Base-by-base conservation (phyloP, 2,329 filamentous ascomycete genomes). In the Camillea tinctor region DNA sequence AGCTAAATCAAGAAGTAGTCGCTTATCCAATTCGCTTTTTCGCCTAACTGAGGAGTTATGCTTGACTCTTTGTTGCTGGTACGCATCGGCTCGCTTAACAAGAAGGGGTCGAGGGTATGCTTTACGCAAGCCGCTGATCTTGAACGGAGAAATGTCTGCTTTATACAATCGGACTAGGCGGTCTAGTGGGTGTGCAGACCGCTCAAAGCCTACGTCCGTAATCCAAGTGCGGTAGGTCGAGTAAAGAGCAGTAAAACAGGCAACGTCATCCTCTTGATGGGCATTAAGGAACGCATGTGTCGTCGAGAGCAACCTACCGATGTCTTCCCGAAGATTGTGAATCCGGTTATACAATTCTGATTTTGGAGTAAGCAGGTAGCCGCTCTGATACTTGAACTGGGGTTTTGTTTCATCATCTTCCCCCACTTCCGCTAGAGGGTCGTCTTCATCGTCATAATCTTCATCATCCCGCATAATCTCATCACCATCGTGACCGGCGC, bases 161-260 rank as follows among this genome's bases (percentile, higher is more conserved):
- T 89, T 88, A 72, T 97, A 90, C 1, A 99, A 84, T 56, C 93
- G 86, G 4, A 90, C 86, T 15, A 98, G 88, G 20, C 95, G 85
- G 73, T 99, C 95, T 9, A 98, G 81, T 1, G 96, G 91, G 73
- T 97, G 95, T 0, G 95, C 94, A 19, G 94, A 97, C 61, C 94
- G 85, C 76, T 99, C 95, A 61, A 97, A 96, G 19, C 96, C 95
- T 49, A 99, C 93, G 70, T 99, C 95, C 1, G 96, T 93, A 69
- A 99, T 98, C 93, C 93, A 99, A 8, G 92, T 95, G 50, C 92
- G 85, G 74, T 97, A 99, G 1, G 94, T 92, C 21, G 90, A 90
- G 75, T 97, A 99, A 1, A 99, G 78, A 0, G 93, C 88, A 22
- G 93, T 97, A 77, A 99, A 99, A 76, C 93, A 97, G 17, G 91